Conservation (phyloP, 2,329 filamentous ascomycete genomes). For the Anisogramma anomala region DNA sequence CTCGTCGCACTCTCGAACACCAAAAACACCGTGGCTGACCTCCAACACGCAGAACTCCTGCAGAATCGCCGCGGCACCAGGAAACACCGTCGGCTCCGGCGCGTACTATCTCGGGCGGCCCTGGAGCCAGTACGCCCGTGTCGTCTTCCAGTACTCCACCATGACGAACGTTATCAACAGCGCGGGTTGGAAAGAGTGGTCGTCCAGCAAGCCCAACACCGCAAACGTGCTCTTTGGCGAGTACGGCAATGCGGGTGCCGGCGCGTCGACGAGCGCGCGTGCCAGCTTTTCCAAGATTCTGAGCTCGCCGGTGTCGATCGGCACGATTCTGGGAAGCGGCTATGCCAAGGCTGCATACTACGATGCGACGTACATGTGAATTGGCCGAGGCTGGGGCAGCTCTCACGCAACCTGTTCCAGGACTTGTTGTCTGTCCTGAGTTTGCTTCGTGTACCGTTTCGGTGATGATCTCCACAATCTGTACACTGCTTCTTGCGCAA, state of each 20-base stretch:
- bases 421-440: no score
- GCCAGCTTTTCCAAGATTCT: conserved; percentile 32
- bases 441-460: no score
- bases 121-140: conserved; percentile 34
- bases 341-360: conserved; percentile 20
- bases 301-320: conserved; percentile 23
- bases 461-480: no score
- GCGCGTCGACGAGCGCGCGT: conserved; percentile 40
- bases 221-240: conserved; percentile 45
- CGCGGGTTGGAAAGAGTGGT: conserved; percentile 49
- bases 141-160: conserved; percentile 36
- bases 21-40: no score
- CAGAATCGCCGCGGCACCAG: conserved; percentile 28
- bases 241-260: conserved; percentile 46
- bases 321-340: conserved; percentile 19
- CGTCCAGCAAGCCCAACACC: conserved; percentile 34
- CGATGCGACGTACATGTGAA: conserved; percentile 20
- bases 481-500: no score
- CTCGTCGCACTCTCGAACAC: no score
- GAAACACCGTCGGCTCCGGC: conserved; percentile 26
- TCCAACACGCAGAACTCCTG: conserved; percentile 25
- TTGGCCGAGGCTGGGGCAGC: neutral
- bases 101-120: conserved; percentile 38
- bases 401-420: no score
- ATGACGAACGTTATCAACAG: conserved; percentile 46